Percentiles rank a stretch among this genome's conserved stretches.
Conservation (phyloP, 2,329 filamentous ascomycete genomes). For the Clarireedia sp. region DNA sequence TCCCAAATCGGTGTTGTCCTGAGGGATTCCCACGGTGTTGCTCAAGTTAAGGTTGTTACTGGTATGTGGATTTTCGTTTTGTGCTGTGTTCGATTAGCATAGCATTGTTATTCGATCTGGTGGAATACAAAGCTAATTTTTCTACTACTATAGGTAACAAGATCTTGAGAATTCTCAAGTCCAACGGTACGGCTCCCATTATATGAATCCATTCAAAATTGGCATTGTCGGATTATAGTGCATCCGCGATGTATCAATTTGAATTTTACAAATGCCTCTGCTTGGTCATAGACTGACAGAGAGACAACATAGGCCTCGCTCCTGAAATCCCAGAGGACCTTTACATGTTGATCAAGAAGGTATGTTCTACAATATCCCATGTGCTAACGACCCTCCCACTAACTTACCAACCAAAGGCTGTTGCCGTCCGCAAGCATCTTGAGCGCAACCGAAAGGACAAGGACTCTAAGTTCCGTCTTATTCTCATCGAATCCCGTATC, state of each 20-base stretch:
- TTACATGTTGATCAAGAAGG: slow-evolving; percentile 99
- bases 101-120: neutral
- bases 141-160: slow-evolving; percentile 70
- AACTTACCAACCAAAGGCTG: slow-evolving; percentile 47
- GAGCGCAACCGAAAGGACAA: slow-evolving; percentile 99
- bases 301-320: slow-evolving; percentile 81
- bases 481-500: slow-evolving; percentile 99
- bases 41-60: slow-evolving; percentile 95
- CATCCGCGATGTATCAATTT: slow-evolving; percentile 18
- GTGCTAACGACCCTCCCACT: slow-evolving; percentile 11
- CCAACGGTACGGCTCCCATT: slow-evolving; percentile 67
- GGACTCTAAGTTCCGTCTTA: slow-evolving; percentile 99
- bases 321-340: slow-evolving; percentile 99
- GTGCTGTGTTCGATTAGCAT: neutral
- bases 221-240: slow-evolving; percentile 29
- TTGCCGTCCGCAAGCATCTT: slow-evolving; percentile 99
- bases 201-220: slow-evolving; percentile 14
- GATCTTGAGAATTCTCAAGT: slow-evolving; percentile 98
- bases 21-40: slow-evolving; percentile 95
- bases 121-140: slow-evolving; percentile 23
- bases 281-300: slow-evolving; percentile 87
- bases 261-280: slow-evolving; percentile 58
- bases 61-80: slow-evolving; percentile 49
- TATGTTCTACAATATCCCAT: slow-evolving; percentile 33
- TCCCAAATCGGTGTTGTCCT: slow-evolving; percentile 99